Conservation (phyloP, 225 moss, liverwort and hornwort genomes). For the Thuidium tamariscinum region DNA sequence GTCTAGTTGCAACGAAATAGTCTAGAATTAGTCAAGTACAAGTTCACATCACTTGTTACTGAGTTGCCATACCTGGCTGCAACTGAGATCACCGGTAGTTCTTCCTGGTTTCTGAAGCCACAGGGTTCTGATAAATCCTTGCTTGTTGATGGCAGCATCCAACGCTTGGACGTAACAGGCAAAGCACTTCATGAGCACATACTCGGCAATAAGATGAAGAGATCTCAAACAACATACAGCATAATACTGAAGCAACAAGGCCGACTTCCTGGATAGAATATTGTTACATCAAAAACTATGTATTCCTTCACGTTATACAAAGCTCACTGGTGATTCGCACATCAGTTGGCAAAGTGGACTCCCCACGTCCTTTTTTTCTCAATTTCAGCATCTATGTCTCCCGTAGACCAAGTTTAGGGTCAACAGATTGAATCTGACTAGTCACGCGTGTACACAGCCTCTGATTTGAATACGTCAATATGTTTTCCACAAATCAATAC, state of each 20-base stretch:
- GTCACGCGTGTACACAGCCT: background rate
- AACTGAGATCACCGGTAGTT: background rate
- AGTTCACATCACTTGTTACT: background rate
- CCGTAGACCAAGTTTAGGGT: background rate
- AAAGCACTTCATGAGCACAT: background rate
- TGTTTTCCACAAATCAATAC: background rate
- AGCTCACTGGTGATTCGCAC: background rate
- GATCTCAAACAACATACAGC: background rate
- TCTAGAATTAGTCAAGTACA: background rate
- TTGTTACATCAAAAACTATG: background rate
- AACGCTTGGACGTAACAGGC: slow-evolving; percentile 9
- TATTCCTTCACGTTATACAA: background rate
- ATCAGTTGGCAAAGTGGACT: background rate
- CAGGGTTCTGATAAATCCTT: background rate
- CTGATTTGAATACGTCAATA: background rate
- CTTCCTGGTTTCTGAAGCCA: background rate
- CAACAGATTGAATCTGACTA: background rate
- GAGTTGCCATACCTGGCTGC: background rate
- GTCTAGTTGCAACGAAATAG: background rate
- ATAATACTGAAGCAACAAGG: background rate
- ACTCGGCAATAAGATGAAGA: background rate
- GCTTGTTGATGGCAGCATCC: slow-evolving; percentile 12
- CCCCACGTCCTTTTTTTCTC: background rate
- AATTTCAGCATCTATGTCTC: background rate
- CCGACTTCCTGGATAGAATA: background rate